Percentiles rank a stretch among this genome's conserved stretches.
Conservation (phyloP, 2,329 filamentous ascomycete species). For the Diaporthe sp. region DNA sequence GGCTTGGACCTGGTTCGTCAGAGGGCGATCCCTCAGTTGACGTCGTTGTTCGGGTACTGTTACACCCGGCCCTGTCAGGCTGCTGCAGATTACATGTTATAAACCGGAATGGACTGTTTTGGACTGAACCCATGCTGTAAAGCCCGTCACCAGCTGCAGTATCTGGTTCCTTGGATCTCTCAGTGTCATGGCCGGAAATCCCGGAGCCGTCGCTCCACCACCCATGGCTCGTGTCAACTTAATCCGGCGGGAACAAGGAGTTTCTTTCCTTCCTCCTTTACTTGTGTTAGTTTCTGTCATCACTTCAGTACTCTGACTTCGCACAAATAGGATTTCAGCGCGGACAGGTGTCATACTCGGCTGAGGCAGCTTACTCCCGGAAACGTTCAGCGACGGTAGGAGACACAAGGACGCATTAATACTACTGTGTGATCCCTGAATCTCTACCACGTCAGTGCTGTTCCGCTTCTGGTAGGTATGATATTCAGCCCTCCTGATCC, state of each 20-base stretch:
- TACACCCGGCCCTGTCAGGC: neutral
- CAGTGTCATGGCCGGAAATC: neutral
- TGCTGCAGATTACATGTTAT: neutral
- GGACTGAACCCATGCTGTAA: neutral
- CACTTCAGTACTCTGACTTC: neutral
- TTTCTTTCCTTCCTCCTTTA: too few relatives aligned
- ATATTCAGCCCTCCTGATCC: neutral
- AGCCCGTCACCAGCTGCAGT: neutral
- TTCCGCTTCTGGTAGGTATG: neutral
- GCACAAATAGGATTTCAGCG: neutral
- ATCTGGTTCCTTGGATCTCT: neutral
- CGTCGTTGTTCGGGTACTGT: neutral
- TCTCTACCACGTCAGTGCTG: neutral
- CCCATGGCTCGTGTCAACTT: neutral
- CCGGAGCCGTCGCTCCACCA: neutral
- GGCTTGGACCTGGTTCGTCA: neutral
- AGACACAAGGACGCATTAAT: neutral
- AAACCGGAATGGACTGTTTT: neutral
- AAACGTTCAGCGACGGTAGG: neutral
- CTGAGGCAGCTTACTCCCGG: neutral
- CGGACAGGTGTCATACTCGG: neutral
- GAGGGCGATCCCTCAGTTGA: neutral
- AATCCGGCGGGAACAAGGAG: too few relatives aligned
- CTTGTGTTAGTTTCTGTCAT: neutral
- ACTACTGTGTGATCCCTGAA: neutral